Percentiles rank a stretch among this genome's conserved stretches.
Evolutionary conservation across 1,139 yeast genomes (phyloP).

Genomic region (Zygosaccharomyces pseudobailii): DNA sequence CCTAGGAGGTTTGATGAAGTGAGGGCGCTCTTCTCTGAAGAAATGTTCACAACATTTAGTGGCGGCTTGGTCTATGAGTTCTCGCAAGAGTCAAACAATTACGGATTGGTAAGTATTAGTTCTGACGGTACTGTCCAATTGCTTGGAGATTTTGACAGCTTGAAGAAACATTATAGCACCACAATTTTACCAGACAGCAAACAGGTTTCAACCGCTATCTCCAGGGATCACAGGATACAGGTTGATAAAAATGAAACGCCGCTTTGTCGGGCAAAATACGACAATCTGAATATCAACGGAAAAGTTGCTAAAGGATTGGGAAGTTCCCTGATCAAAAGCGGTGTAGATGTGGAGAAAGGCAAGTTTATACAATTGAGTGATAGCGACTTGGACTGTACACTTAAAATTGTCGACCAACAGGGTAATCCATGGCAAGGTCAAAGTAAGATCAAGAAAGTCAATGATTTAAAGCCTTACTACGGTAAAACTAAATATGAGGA

Average conservation of each 20-base stretch:
- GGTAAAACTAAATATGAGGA: background rate
- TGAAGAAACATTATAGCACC: conserved; percentile 46
- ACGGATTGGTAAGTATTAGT: conserved; percentile 72
- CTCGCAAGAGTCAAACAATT: conserved; percentile 81
- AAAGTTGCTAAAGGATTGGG: conserved; percentile 49
- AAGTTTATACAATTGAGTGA: conserved; percentile 42
- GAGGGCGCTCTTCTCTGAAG: conserved; percentile 58
- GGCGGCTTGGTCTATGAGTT: conserved; percentile 94
- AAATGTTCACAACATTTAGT: conserved; percentile 77
- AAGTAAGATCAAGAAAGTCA: conserved; percentile 3
- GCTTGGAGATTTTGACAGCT: conserved; percentile 49
- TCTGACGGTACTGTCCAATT: conserved; percentile 52
- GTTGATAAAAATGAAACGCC: conserved; percentile 8
- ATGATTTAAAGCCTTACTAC: conserved; percentile 1
- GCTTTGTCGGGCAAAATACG: conserved; percentile 43
- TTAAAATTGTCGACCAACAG: conserved; percentile 18
- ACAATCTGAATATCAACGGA: conserved; percentile 47
- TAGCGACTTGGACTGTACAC: conserved; percentile 19
- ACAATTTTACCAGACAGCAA: conserved; percentile 29
- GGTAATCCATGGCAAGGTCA: conserved; percentile 14
- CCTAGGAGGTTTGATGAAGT: conserved; percentile 85
- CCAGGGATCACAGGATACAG: conserved; percentile 4
- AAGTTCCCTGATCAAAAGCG: conserved; percentile 42
- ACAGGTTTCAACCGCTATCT: conserved; percentile 8
- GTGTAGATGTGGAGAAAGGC: conserved; percentile 46